phyloP scores from a whole-genome alignment of 306 rosid species.

The Begonia fuchsioides region DNA sequence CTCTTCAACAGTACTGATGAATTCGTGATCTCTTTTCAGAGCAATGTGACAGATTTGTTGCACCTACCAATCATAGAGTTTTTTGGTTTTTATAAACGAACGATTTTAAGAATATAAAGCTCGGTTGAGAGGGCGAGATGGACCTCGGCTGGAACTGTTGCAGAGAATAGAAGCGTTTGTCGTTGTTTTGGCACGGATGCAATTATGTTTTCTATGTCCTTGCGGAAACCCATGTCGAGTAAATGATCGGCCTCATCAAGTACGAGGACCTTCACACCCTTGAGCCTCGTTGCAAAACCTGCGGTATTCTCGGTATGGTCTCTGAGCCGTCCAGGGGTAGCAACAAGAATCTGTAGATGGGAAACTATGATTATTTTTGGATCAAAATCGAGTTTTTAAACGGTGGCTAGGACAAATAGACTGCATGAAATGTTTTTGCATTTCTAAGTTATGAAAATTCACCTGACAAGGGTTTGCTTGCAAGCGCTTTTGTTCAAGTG shows the following conservation, averaged over 20 bases:
- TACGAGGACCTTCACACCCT: conserved; percentile 86
- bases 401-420: no score
- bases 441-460: conserved; percentile 6
- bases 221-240: conserved; percentile 96
- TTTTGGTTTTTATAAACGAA: conserved; percentile 2
- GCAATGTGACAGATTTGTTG: conserved; percentile 89
- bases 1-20: conserved; percentile 67
- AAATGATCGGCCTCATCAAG: conserved; percentile 99
- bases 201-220: conserved; percentile 76
- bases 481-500: conserved; percentile 78
- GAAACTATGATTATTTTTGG: not conserved
- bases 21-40: conserved; percentile 80
- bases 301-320: conserved; percentile 87
- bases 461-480: conserved; percentile 94
- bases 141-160: conserved; percentile 89
- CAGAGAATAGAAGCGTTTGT: conserved; percentile 86
- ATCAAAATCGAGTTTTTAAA: no score
- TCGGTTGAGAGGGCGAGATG: not conserved
- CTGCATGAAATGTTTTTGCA: no score
- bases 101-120: not conserved
- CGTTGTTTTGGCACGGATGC: conserved; percentile 85
- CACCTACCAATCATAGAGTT: conserved; percentile 43
- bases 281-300: conserved; percentile 84
- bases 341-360: conserved; percentile 77
- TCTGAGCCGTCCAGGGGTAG: conserved; percentile 97